Percentiles rank a stretch among this genome's conserved stretches.
These are phyloP conservation scores for Suillus paluster DNA, from an alignment of 768 basidiomycete species.

Conservation along the genomic window DNA sequence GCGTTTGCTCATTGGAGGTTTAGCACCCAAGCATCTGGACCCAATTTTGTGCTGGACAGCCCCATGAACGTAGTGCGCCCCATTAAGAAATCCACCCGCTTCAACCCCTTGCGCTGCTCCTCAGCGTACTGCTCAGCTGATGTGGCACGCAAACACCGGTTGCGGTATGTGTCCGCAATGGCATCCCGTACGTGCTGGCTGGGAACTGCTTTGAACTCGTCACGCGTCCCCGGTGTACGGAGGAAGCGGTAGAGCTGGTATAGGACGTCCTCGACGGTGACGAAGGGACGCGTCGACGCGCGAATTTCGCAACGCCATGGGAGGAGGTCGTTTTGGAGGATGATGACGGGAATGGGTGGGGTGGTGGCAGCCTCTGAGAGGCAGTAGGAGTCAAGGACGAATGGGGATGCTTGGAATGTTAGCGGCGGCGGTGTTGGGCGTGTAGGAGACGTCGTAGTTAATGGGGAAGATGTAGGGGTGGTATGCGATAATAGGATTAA, in stretches of 20 bases:
- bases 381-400: conserved; percentile 23
- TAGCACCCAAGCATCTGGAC: conserved; percentile 41
- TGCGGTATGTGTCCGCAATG: conserved; percentile 48
- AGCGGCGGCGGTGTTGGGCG: conserved; percentile 22
- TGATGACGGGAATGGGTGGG: conserved; percentile 32
- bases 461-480: conserved; percentile 28
- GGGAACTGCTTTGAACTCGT: conserved; percentile 45
- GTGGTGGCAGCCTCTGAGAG: conserved; percentile 37
- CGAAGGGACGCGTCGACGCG: conserved; percentile 24
- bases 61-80: conserved; percentile 51
- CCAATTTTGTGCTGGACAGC: conserved; percentile 41
- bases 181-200: conserved; percentile 35
- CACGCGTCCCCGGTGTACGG: conserved; percentile 41
- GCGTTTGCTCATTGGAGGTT: conserved; percentile 28
- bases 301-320: conserved; percentile 41
- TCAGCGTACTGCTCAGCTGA: conserved; percentile 35
- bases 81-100: conserved; percentile 58
- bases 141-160: conserved; percentile 41
- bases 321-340: conserved; percentile 33
- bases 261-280: conserved; percentile 56
- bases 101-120: conserved; percentile 53
- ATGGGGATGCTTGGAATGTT: conserved; percentile 31
- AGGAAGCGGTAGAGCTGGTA: conserved; percentile 47
- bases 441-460: conserved; percentile 24
- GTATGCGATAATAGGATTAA: conserved; percentile 35